Evolutionary conservation across 2,329 filamentous ascomycete species (phyloP).

Genomic region (Phaeoacremonium minimum): DNA sequence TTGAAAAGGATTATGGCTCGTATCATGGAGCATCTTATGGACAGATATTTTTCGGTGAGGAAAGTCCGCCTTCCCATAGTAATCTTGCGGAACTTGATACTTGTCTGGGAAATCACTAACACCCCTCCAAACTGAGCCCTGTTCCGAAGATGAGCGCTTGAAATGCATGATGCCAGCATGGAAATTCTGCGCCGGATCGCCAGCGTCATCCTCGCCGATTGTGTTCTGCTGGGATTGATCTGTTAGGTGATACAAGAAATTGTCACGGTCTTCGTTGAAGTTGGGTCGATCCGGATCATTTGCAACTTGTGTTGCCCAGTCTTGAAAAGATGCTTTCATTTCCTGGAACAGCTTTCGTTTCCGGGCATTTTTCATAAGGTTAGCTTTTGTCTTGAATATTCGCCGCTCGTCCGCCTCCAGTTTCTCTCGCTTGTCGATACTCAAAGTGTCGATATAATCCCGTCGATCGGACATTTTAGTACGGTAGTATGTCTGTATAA

Average conservation of each 20-base stretch:
- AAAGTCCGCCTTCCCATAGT: no score
- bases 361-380: background rate
- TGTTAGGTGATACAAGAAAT: background rate
- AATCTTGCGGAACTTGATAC: background rate
- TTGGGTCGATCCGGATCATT: no score
- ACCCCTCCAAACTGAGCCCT: background rate
- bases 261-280: background rate
- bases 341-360: background rate
- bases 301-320: background rate
- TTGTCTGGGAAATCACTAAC: background rate
- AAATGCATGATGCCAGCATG: conserved; percentile 3
- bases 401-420: conserved; percentile 2
- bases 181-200: background rate
- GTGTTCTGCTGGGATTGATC: fast-evolving
- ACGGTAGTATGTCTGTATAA: background rate
- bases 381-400: background rate
- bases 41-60: conserved; percentile 1
- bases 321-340: background rate
- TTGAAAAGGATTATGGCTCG: background rate
- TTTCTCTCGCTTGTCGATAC: background rate
- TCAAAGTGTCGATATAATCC: background rate
- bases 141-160: no score
- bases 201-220: background rate
- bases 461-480: background rate
- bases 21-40: background rate